Conservation (phyloP, 805 yeast species). For the Blastobotrys muscicola region DNA sequence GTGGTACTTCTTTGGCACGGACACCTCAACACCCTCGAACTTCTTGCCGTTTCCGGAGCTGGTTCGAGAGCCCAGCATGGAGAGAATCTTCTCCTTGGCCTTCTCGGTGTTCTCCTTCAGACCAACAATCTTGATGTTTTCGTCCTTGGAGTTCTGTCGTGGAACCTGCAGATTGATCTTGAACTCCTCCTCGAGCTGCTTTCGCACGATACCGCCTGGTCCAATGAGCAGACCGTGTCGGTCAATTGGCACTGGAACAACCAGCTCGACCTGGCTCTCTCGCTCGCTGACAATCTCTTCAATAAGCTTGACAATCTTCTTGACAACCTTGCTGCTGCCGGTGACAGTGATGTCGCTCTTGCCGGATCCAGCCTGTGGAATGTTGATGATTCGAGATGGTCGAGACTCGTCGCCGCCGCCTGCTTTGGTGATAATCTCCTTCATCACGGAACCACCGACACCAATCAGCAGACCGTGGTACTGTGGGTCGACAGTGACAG, state of each 20-base stretch:
- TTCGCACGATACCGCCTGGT: conserved; percentile 66
- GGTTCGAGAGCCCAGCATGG: conserved; percentile 27
- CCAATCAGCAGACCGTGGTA: conserved; percentile 74
- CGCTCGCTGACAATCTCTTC: conserved; percentile 51
- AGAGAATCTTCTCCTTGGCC: conserved; percentile 52
- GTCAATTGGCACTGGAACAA: conserved; percentile 46
- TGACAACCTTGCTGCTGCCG: conserved; percentile 72
- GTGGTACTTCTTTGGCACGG: conserved; percentile 50
- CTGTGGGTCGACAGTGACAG: conserved; percentile 60
- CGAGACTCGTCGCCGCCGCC: conserved; percentile 43
- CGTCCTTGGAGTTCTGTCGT: conserved; percentile 34
- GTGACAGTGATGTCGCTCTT: conserved; percentile 45
- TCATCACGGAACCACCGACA: conserved; percentile 61
- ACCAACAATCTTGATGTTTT: conserved; percentile 51
- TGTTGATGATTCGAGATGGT: conserved; percentile 43
- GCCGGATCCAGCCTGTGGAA: conserved; percentile 58
- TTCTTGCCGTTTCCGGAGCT: conserved; percentile 44
- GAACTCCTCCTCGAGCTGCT: conserved; percentile 60
- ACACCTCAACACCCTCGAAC: conserved; percentile 30
- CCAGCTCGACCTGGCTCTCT: conserved; percentile 32
- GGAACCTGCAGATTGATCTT: conserved; percentile 61
- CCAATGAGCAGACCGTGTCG: conserved; percentile 76
- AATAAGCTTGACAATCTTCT: conserved; percentile 53
- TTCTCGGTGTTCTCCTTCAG: conserved; percentile 53
- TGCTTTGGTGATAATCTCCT: conserved; percentile 65